These are phyloP conservation scores for Leccinum subtestaceum DNA, from an alignment of 768 basidiomycete genomes.

Conservation along the genomic window DNA sequence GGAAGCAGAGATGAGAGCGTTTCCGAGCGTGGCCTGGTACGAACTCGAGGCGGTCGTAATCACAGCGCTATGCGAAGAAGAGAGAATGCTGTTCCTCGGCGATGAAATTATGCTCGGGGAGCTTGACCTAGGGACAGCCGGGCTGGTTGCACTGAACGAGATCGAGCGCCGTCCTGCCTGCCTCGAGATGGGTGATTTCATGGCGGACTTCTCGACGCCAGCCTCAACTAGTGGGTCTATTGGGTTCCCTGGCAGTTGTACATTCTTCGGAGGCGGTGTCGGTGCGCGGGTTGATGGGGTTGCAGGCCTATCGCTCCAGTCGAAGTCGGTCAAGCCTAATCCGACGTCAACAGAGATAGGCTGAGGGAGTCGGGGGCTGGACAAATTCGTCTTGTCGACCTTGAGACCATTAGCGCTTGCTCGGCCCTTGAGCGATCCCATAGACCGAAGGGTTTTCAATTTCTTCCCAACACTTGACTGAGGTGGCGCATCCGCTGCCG, in stretches of 20 bases:
- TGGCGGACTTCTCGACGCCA: constrained; percentile 36
- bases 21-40: constrained; percentile 73
- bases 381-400: constrained; percentile 38
- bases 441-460: constrained; percentile 74
- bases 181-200: constrained; percentile 40
- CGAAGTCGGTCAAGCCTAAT: constrained; percentile 52
- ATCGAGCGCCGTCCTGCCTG: constrained; percentile 65
- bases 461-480: constrained; percentile 41
- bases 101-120: constrained; percentile 53
- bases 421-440: constrained; percentile 73
- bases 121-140: constrained; percentile 34
- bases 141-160: constrained; percentile 48
- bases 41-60: constrained; percentile 26
- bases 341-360: constrained; percentile 53
- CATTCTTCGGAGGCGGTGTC: constrained; percentile 19
- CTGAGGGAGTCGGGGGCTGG: constrained; percentile 54
- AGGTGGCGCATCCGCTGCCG: constrained; percentile 38
- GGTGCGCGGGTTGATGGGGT: constrained; percentile 12
- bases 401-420: constrained; percentile 21
- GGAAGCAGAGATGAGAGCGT: constrained; percentile 88
- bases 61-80: constrained; percentile 23
- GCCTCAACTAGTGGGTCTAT: constrained; percentile 16
- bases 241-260: constrained; percentile 18
- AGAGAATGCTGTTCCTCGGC: constrained; percentile 46
- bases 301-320: constrained; percentile 42